These are phyloP conservation scores for Dendrobium officinale DNA, from an alignment of 106 monocot species.

Conservation along the genomic window DNA sequence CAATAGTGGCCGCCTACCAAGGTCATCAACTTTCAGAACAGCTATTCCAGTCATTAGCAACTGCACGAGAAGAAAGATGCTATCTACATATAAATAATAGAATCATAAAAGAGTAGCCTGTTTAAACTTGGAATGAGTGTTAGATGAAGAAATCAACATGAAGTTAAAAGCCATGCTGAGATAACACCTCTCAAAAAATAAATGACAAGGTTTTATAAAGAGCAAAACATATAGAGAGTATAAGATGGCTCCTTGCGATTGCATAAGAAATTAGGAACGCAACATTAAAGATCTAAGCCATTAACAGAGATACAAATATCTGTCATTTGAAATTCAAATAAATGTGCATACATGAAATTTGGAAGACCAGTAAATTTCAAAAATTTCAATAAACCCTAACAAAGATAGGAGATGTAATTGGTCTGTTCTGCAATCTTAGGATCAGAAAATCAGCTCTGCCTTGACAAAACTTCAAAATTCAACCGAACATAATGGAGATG, in stretches of 20 bases:
- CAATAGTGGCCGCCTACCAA: conserved; percentile 82
- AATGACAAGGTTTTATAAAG: background rate
- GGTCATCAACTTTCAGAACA: conserved; percentile 83
- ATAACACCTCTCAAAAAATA: background rate
- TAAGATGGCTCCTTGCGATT: no score
- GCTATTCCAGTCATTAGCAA: conserved; percentile 93
- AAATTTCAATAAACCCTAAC: no score
- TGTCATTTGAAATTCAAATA: no score
- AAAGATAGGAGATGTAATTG: no score
- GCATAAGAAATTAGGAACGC: no score
- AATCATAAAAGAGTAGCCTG: background rate
- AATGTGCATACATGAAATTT: no score
- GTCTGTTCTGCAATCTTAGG: no score
- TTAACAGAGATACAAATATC: background rate
- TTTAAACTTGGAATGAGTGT: background rate
- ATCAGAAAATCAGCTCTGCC: no score
- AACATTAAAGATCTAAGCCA: background rate
- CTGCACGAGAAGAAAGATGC: conserved; percentile 34
- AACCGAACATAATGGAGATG: no score
- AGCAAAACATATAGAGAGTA: no score
- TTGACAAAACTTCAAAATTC: no score
- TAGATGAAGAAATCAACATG: background rate
- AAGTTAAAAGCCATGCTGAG: background rate
- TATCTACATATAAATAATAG: background rate
- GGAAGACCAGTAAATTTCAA: no score